phyloP scores from a whole-genome alignment of 2,329 filamentous ascomycete genomes.

The Trichophyton rubrum region DNA sequence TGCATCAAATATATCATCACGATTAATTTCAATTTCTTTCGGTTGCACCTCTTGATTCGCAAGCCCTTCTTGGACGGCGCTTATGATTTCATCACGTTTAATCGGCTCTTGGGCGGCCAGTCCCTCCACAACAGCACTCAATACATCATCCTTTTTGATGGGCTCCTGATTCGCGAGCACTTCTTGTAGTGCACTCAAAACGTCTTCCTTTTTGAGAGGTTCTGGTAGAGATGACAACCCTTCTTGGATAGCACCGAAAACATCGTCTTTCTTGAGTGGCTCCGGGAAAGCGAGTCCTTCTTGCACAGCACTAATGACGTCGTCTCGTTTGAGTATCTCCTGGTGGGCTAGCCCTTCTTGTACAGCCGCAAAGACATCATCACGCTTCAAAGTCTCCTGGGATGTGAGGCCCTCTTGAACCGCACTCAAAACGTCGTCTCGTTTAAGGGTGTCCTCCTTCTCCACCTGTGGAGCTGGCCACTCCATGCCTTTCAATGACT shows the following conservation, averaged over 20 bases:
- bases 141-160: constrained; percentile 62
- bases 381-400: constrained; percentile 36
- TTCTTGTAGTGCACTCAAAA: constrained; percentile 18
- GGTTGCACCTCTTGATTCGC: constrained; percentile 28
- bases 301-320: constrained; percentile 50
- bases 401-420: constrained; percentile 21
- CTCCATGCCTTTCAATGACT: constrained; percentile 77
- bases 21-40: constrained; percentile 49
- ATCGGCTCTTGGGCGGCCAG: constrained; percentile 26
- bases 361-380: constrained; percentile 27
- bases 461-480: constrained; percentile 45
- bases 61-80: constrained; percentile 19
- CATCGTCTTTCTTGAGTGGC: constrained; percentile 59
- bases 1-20: constrained; percentile 45
- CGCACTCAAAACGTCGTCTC: constrained; percentile 17
- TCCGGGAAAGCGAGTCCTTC: constrained; percentile 81
- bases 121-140: constrained; percentile 75
- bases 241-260: constrained; percentile 19
- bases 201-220: constrained; percentile 15
- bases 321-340: constrained; percentile 39
- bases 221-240: constrained; percentile 14
- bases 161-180: constrained; percentile 25
- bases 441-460: constrained; percentile 11
- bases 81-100: constrained; percentile 16
- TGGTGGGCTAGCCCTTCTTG: constrained; percentile 24